phyloP scores from a whole-genome alignment of 352 stramenopile species.

The Globisporangium mamillatum region DNA sequence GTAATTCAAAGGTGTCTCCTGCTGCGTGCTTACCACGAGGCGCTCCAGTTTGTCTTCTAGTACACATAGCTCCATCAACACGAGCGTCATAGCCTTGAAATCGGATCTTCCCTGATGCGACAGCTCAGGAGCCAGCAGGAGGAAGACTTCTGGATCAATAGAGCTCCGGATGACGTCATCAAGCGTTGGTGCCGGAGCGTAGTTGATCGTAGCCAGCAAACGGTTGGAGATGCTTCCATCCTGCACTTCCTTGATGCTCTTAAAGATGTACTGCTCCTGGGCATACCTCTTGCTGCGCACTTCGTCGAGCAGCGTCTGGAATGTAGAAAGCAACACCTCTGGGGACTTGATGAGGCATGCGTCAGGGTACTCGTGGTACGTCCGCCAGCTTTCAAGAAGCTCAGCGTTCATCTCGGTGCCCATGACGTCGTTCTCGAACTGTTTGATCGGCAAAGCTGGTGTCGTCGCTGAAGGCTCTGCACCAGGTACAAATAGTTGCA shows the following conservation, averaged over 20 bases:
- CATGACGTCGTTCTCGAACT: slow-evolving; percentile 24
- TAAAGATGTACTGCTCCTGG: not conserved
- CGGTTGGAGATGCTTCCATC: slow-evolving; percentile 1
- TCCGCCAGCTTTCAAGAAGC: slow-evolving; percentile 39
- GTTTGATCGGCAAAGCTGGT: slow-evolving; percentile 24
- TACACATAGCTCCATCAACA: slow-evolving; percentile 65
- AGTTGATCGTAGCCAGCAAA: slow-evolving; percentile 26
- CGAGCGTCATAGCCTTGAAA: slow-evolving; percentile 25
- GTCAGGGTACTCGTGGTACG: slow-evolving; percentile 26
- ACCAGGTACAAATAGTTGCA: not conserved
- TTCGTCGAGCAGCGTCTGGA: slow-evolving; percentile 16
- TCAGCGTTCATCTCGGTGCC: slow-evolving; percentile 36
- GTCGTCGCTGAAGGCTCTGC: not conserved
- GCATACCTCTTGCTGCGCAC: slow-evolving; percentile 17
- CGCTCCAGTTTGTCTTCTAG: slow-evolving; percentile 70
- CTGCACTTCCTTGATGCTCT: not conserved
- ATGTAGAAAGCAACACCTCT: slow-evolving; percentile 8
- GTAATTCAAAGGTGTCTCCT: not conserved
- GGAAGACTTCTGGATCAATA: slow-evolving; percentile 32
- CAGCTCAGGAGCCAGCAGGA: slow-evolving; percentile 28
- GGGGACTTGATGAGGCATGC: slow-evolving; percentile 7
- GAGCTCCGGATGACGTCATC: slow-evolving; percentile 37
- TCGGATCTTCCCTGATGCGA: slow-evolving; percentile 7
- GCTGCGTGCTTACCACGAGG: slow-evolving; percentile 13
- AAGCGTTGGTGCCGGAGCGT: slow-evolving; percentile 24